A percentile compares a stretch with the other conserved stretches of the same genome.
phyloP scores from a whole-genome alignment of 768 basidiomycete genomes.

The Pulveroboletus sp. region DNA sequence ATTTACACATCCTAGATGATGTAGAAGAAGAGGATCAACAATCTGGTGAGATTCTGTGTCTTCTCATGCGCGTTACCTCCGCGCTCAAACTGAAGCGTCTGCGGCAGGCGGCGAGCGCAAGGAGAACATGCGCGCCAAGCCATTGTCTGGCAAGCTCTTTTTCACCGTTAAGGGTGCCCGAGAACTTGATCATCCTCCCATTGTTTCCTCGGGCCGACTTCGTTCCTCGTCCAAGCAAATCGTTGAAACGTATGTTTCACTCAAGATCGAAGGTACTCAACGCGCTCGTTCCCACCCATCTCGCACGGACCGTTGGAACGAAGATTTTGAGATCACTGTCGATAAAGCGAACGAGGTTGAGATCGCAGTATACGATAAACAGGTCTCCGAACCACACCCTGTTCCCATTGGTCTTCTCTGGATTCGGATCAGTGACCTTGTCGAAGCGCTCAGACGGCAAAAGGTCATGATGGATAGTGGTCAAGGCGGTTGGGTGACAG shows the following conservation, averaged over 20 bases:
- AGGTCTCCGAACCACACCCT: conserved; percentile 71
- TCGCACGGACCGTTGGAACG: conserved; percentile 95
- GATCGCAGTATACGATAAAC: conserved; percentile 92
- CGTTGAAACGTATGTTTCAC: conserved; percentile 82
- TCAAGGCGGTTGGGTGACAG: conserved; percentile 95
- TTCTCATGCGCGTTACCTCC: neutral
- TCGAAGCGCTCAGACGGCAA: conserved; percentile 88
- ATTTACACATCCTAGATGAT: conserved; percentile 88
- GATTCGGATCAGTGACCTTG: conserved; percentile 90
- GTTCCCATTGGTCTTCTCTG: conserved; percentile 92
- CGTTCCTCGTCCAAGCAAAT: conserved; percentile 77
- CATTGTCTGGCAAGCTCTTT: conserved; percentile 86
- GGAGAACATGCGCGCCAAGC: conserved; percentile 89
- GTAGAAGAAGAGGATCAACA: conserved; percentile 82
- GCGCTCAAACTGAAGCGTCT: conserved; percentile 31
- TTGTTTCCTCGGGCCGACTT: conserved; percentile 51
- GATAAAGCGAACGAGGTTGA: conserved; percentile 99
- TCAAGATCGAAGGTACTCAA: conserved; percentile 96
- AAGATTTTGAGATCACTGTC: conserved; percentile 92
- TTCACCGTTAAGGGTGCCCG: conserved; percentile 86
- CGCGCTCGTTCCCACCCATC: conserved; percentile 89
- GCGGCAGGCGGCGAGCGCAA: conserved; percentile 81
- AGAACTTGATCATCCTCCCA: conserved; percentile 91
- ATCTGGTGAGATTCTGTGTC: conserved; percentile 36
- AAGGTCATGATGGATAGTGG: conserved; percentile 83